These are phyloP conservation scores for Yarrowia porcina DNA, from an alignment of 805 yeast species.

Conservation along the genomic window DNA sequence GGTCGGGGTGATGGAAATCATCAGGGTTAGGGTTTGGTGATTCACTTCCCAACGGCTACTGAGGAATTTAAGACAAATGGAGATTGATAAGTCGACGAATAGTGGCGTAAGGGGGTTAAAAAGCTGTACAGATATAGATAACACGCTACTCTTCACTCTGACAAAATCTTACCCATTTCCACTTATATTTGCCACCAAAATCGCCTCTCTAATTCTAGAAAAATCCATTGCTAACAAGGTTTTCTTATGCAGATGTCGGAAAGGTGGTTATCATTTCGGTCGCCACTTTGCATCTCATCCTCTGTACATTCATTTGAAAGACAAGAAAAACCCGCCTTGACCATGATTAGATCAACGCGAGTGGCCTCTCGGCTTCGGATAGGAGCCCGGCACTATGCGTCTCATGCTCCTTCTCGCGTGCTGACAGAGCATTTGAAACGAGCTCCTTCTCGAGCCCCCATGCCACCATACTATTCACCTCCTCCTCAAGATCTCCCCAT, in stretches of 20 bases:
- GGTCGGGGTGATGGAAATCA: constrained; percentile 1
- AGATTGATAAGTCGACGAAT: not conserved
- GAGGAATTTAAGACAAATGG: not conserved
- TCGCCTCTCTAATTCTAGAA: not conserved
- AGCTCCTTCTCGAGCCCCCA: not conserved
- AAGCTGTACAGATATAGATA: not conserved
- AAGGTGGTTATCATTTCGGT: constrained; percentile 6
- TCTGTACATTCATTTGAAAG: constrained; percentile 1
- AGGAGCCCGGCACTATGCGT: constrained; percentile 20
- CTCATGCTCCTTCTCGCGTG: constrained; percentile 13
- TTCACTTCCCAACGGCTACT: constrained; percentile 7
- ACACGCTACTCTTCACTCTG: too few species aligned
- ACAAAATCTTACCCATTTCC: too few species aligned
- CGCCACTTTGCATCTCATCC: constrained; percentile 24
- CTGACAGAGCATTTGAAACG: constrained; percentile 3
- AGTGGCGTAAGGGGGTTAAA: not conserved
- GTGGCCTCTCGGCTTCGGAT: constrained; percentile 24
- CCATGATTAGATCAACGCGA: constrained; percentile 23
- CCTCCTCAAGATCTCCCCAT: not conserved
- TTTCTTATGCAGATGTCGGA: not conserved
- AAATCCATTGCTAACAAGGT: constrained; percentile 15
- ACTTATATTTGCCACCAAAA: not conserved
- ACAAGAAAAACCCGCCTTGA: not conserved
- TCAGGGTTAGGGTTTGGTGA: not conserved
- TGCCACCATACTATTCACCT: not conserved